Base-by-base conservation (phyloP, 371 early-diverging fungal genomes). In the Entomophthora muscae region DNA sequence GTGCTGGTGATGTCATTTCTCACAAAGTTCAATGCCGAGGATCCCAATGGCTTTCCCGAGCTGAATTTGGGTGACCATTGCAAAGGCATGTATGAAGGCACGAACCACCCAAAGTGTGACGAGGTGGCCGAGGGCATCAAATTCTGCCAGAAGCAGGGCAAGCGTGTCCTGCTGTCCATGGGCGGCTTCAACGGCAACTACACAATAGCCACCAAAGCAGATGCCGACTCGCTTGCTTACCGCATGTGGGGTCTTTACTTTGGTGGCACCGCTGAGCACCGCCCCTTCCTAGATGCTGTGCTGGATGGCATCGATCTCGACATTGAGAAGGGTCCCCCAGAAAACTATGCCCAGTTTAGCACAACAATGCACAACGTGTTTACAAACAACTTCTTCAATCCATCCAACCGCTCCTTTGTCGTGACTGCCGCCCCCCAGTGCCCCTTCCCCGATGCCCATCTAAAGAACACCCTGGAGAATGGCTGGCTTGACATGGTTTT, bases 381-480 rank as follows among this genome's bases (percentile, higher is more conserved):
- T 22, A 53, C 31, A 17, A 53, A 53, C 29, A 52, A 64, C 23
- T 59, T 69, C 1, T 67, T 75, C 56, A 82, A 71, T 53, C 69
- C 68, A 0, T 61, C 71, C 5, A 69, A 69, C 21, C 71, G 70
- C 52, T 69, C 69, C 17, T 86, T 83, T 64, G 83, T 80, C 33
- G 75, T 85, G 32, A 75, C 85, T 0, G 82, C 81, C 12, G 85
- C 88, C 0, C 88, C 88, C 1, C 86, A 86, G 64, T 86, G 88
- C 58, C 86, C 84, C 0, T 86, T 74, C 64, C 86, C 86, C 5
- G 70, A 72, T 58, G 59, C 64, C 2, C 69, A 66, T 54, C 64
- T 72, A 0, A 66, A 68, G 0, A 53, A 29, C 13, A 63, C 69
- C 0, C 53, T 73, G 7, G 66, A 70, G 23, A 21, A 62, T 2